Evolutionary conservation across 139 green algal species (phyloP).

Genomic region (Closterium sp.): DNA sequence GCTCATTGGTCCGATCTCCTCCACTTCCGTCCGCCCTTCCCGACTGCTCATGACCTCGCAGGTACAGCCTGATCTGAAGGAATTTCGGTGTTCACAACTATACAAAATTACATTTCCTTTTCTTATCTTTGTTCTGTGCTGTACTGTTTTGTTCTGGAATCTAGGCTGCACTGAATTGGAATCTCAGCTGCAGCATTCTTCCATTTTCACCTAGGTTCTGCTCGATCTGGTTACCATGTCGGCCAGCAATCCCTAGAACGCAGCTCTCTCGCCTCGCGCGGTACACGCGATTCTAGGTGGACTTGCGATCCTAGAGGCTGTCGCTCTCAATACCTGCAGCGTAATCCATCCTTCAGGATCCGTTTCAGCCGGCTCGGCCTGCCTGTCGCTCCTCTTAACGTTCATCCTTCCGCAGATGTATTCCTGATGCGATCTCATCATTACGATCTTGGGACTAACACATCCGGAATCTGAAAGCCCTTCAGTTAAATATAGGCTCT

Average conservation of each 20-base stretch:
- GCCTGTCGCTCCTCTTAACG: neutral
- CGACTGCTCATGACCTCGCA: no score
- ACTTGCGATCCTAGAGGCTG: neutral
- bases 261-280: neutral
- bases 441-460: neutral
- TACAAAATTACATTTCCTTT: no score
- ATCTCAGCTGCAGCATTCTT: neutral
- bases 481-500: neutral
- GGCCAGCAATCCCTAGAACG: neutral
- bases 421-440: neutral
- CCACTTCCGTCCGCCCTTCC: no score
- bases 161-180: neutral
- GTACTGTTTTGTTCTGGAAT: no score
- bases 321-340: no score
- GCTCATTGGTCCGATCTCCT: no score
- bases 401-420: neutral
- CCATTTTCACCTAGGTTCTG: neutral
- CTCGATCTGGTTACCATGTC: neutral
- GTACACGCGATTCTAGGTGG: neutral
- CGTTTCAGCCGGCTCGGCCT: neutral
- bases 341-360: no score
- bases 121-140: no score
- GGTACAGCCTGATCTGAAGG: no score
- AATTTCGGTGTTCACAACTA: no score
- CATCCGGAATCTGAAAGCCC: neutral